Percentiles rank a stretch among this genome's conserved stretches.
These are phyloP conservation scores for Mycena sp. DNA, from an alignment of 1,284 basidiomycete species.

Conservation along the genomic window DNA sequence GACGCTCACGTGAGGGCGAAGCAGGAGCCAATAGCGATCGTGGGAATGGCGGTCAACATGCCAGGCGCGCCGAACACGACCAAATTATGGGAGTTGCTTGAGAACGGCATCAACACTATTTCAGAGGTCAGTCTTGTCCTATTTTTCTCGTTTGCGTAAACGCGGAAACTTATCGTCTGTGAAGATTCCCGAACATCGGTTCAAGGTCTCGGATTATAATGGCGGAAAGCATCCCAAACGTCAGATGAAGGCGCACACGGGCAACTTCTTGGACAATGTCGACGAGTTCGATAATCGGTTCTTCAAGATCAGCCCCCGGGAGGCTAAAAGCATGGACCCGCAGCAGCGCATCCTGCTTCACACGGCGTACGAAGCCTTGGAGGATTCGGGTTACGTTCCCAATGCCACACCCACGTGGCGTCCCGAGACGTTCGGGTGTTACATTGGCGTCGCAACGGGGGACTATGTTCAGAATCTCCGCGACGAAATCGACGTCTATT, in stretches of 20 bases:
- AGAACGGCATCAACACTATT: constrained; percentile 65
- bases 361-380: constrained; percentile 71
- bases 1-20: constrained; percentile 33
- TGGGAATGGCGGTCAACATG: constrained; percentile 75
- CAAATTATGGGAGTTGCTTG: constrained; percentile 67
- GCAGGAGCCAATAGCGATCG: constrained; percentile 70
- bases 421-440: constrained; percentile 68
- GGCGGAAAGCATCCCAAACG: constrained; percentile 41
- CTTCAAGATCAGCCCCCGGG: constrained; percentile 77
- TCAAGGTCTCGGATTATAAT: constrained; percentile 55
- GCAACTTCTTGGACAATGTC: constrained; percentile 68
- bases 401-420: constrained; percentile 59
- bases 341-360: constrained; percentile 76
- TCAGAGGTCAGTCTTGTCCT: constrained; percentile 56
- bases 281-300: constrained; percentile 75
- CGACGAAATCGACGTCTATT: constrained; percentile 72
- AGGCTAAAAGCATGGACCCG: constrained; percentile 78
- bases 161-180: background rate
- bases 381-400: constrained; percentile 75
- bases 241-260: constrained; percentile 60
- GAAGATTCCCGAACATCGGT: constrained; percentile 73
- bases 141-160: background rate
- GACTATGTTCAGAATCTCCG: constrained; percentile 75
- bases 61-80: constrained; percentile 61
- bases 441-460: constrained; percentile 71